Evolutionary conservation across 768 basidiomycete genomes (phyloP), one percentile per base, ranked within the genome.

Genomic region (Filobasidium wieringae): DNA sequence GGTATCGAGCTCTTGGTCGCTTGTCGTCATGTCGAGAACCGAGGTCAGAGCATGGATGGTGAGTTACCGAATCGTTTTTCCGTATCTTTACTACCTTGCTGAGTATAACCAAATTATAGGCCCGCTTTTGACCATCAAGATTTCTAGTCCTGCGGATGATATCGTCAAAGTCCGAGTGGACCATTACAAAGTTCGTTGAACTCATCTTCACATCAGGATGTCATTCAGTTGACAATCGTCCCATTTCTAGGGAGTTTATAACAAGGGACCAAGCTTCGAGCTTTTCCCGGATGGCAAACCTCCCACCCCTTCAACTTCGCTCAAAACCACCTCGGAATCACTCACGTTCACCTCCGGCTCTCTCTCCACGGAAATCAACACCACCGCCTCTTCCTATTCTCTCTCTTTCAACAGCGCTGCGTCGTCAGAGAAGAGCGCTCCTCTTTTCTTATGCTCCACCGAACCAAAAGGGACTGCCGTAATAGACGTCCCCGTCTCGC

Each of bases 281-380:
- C 77, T 85, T 32, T 86, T 85, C 70, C 83, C 83, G 3, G 79
- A 84, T 63, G 80, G 65, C 76, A 79, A 74, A 22, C 75, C 78
- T 4, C 75, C 81, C 15, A 68, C 80, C 36, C 76, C 76, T 4
- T 79, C 77, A 31, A 75, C 77, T 34, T 70, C 69, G 4, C 64
- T 83, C 7, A 34, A 64, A n/a, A 66, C 68, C 53, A 57, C 63
- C 26, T 45, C 60, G 58, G 12, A 36, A 31, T 5, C 55, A 58
- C 2, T 55, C 49, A 34, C 33, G 26, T 39, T 83, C 36, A 68
- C 75, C 27, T 78, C 78, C 3, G 82, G 80, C 24, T 79, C 76
- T 8, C 72, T 84, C 53, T 76, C 71, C 0, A 82, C 80, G 2
- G 78, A 79, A 50, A 80, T 85, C 57, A 79, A 59, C 57, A 53